phyloP scores from a whole-genome alignment of 192 early-diverging fungal species.

The Coemansia sp. region DNA sequence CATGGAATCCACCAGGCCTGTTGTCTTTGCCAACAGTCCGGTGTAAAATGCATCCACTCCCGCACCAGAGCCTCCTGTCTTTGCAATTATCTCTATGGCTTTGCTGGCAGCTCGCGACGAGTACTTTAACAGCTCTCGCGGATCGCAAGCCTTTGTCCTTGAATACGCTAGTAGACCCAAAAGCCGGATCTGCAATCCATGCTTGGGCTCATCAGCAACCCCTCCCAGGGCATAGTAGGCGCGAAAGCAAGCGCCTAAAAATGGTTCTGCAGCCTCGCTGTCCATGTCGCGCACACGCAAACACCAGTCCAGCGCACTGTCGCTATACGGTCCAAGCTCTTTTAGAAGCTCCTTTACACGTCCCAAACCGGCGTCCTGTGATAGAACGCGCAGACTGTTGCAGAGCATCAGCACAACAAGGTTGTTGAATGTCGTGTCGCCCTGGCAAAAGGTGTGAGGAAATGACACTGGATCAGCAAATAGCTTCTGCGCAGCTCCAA shows the following conservation, averaged over 20 bases:
- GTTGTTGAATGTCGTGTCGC: slow-evolving; percentile 23
- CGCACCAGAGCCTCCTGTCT: background rate
- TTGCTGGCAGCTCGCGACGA: slow-evolving; percentile 5
- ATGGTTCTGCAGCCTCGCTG: slow-evolving; percentile 14
- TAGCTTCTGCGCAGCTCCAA: no score
- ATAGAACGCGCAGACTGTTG: slow-evolving; percentile 38
- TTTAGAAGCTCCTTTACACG: no score
- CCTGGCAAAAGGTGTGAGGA: slow-evolving; percentile 14
- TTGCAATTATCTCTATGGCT: background rate
- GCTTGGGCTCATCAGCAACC: background rate
- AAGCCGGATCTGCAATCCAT: slow-evolving; percentile 19
- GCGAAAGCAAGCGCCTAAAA: slow-evolving; percentile 31
- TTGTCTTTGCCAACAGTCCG: slow-evolving; percentile 4
- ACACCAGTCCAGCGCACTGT: slow-evolving; percentile 41
- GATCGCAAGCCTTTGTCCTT: slow-evolving; percentile 23
- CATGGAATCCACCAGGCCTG: background rate
- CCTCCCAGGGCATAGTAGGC: slow-evolving; percentile 38
- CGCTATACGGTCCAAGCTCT: background rate
- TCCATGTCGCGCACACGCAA: slow-evolving; percentile 24
- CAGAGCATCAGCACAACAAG: slow-evolving; percentile 28
- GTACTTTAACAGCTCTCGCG: slow-evolving; percentile 37
- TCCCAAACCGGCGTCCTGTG: slow-evolving; percentile 14
- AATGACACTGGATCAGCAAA: no score
- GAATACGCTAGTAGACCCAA: slow-evolving; percentile 24
- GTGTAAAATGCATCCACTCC: slow-evolving; percentile 13